Base-by-base conservation (phyloP, 2,329 filamentous ascomycete species). In the Sporothrix globosa region DNA sequence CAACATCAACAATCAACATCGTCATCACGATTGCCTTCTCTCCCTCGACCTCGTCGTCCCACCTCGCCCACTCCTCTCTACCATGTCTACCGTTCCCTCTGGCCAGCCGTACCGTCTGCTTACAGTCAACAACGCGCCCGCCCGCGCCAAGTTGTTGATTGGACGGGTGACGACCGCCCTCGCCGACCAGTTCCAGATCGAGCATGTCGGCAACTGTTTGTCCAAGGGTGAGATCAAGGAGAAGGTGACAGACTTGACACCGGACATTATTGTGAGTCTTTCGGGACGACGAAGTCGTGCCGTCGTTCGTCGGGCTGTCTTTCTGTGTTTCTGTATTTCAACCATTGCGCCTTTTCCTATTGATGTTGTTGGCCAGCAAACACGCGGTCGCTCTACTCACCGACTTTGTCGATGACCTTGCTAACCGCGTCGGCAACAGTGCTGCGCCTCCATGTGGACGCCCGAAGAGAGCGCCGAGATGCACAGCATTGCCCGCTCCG, bases 81-180 rank as follows among this genome's bases (percentile, higher is more conserved):
- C 21, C 9, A 70, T 60, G 69, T 60, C 61, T 10, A 46, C 63
- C 34, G 5, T 54, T 10, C 46, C 69, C 21, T 87, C 58, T 10
- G 58, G 58, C 58, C 39, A 46, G 58, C 58, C 88, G 4, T 91
- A 84, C 79, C 85, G 82, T 74, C 84, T 91, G 14, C 85, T 91
- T 41, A 91, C 88, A 1, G 88, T 91, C 74, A 91, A 91, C 80
- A 90, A 85, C 1, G 87, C 85, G 1, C 89, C 89, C 0, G 88
- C 90, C 73, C 83, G 89, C 70, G 90, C 89, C 46, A 86, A 87
- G 79, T 79, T 82, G 9, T 79, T 92, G 46, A 86, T 90, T 75
- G 88, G 89, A 13, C 83, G 87, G 0, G 78, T 92, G 52, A 83
- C 85, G 13, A 86, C 90, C 70, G 84, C 83, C 24, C 78, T 92